These are phyloP conservation scores for Erodium chrysanthum DNA, from an alignment of 441 rosid genomes.

Conservation along the genomic window DNA sequence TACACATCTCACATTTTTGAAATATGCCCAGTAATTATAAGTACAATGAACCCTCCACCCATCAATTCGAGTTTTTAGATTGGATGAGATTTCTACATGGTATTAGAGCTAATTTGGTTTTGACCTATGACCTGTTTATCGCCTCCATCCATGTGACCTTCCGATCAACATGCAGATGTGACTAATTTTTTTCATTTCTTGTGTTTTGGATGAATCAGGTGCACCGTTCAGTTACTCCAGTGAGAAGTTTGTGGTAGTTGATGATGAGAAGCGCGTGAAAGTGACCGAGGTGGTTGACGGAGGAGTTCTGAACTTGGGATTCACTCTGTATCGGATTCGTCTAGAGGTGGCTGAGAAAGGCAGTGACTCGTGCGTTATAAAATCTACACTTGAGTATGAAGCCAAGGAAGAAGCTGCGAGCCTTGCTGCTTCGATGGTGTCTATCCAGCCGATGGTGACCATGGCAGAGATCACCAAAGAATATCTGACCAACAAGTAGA, in stretches of 20 bases:
- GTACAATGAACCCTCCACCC: too few species aligned
- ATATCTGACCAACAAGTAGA: background rate
- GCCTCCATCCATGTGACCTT: too few species aligned
- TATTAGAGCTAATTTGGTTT: too few species aligned
- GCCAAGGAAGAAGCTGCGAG: background rate
- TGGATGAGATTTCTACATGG: too few species aligned
- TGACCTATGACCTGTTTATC: too few species aligned
- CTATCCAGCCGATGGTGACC: background rate
- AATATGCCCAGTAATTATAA: too few species aligned
- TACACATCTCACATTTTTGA: too few species aligned
- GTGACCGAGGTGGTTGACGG: constrained; percentile 29
- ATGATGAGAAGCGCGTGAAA: constrained; percentile 32
- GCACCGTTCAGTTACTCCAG: constrained; percentile 20
- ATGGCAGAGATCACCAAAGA: background rate
- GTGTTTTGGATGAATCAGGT: background rate
- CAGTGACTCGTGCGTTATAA: background rate
- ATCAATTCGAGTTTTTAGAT: too few species aligned
- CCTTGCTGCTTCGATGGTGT: constrained; percentile 5
- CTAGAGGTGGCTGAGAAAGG: constrained; percentile 7
- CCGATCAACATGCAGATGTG: too few species aligned
- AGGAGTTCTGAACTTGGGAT: constrained; percentile 7
- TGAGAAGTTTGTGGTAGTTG: constrained; percentile 28
- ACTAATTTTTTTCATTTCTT: too few species aligned
- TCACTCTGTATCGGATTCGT: constrained; percentile 13
- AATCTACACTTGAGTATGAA: constrained; percentile 13